Conservation (phyloP, 192 early-diverging fungal species). For the Backusella westeae region DNA sequence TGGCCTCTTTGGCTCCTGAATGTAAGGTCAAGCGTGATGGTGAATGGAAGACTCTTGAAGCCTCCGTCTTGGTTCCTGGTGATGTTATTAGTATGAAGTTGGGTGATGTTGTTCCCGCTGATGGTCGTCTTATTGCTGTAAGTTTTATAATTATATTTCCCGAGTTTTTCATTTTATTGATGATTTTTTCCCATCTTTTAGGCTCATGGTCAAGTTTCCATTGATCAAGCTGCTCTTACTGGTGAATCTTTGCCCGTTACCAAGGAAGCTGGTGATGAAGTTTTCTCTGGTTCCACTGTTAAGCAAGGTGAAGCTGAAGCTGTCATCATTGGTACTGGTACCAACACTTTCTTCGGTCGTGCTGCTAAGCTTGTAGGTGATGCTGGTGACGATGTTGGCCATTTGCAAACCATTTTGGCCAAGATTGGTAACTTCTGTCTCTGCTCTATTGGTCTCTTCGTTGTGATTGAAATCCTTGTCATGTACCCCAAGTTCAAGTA, state of each 20-base stretch:
- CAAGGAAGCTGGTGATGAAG: no score
- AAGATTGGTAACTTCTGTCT: conserved; percentile 79
- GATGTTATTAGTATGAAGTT: conserved; percentile 83
- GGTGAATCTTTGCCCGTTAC: no score
- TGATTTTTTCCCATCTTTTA: not conserved
- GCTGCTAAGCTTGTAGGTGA: conserved; percentile 54
- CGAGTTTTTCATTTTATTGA: conserved; percentile 1
- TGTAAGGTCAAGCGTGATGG: conserved; percentile 84
- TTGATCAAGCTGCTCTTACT: no score
- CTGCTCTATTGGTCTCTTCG: conserved; percentile 67
- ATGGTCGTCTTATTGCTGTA: conserved; percentile 75
- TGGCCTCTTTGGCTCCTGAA: conserved; percentile 84
- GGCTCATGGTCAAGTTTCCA: conserved; percentile 13
- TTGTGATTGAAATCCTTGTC: conserved; percentile 66
- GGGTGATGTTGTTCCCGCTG: conserved; percentile 87
- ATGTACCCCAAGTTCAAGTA: conserved; percentile 66
- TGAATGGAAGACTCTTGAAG: conserved; percentile 73
- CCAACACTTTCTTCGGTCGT: no score
- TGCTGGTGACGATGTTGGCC: conserved; percentile 69
- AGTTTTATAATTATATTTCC: conserved; percentile 16
- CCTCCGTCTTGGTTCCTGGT: conserved; percentile 78
- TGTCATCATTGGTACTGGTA: no score
- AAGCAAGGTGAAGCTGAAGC: no score
- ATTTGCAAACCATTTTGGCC: conserved; percentile 70
- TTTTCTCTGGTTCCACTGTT: no score